These are phyloP conservation scores for Aspergillus fijiensis DNA, from an alignment of 2,329 filamentous ascomycete genomes.

Conservation along the genomic window DNA sequence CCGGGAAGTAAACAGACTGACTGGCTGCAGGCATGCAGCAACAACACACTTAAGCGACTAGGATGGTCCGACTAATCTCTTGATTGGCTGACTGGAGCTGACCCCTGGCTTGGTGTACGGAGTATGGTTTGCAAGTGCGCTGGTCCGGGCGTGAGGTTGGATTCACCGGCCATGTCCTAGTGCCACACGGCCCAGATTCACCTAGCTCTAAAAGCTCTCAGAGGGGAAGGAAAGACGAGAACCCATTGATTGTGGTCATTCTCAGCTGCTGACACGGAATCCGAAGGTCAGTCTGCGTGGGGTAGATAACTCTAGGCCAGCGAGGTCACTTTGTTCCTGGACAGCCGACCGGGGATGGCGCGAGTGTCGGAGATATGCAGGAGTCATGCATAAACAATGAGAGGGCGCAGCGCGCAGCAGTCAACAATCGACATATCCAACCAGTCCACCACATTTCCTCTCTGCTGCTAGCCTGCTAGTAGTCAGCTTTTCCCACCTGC, in stretches of 20 bases:
- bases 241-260: no score
- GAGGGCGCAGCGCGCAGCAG: not conserved
- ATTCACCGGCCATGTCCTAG: slow-evolving; percentile 13
- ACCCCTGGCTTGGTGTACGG: not conserved
- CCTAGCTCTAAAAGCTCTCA: no score
- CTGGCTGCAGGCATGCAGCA: not conserved
- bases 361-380: slow-evolving; percentile 2
- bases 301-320: no score
- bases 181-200: not conserved
- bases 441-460: no score
- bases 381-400: slow-evolving; percentile 7
- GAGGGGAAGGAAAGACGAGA: not conserved
- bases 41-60: not conserved
- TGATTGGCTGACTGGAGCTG: not conserved
- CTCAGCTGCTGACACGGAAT: no score
- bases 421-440: not conserved
- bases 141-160: slow-evolving; percentile 10
- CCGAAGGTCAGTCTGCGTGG: no score
- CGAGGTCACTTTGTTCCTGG: no score
- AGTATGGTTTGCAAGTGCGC: not conserved
- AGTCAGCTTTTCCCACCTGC: not conserved
- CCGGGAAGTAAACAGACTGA: not conserved
- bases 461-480: no score
- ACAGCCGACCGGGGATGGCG: not conserved
- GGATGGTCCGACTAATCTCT: not conserved